phyloP scores from a whole-genome alignment of 108 stramenopile genomes.

The Chaetoceros muelleri region DNA sequence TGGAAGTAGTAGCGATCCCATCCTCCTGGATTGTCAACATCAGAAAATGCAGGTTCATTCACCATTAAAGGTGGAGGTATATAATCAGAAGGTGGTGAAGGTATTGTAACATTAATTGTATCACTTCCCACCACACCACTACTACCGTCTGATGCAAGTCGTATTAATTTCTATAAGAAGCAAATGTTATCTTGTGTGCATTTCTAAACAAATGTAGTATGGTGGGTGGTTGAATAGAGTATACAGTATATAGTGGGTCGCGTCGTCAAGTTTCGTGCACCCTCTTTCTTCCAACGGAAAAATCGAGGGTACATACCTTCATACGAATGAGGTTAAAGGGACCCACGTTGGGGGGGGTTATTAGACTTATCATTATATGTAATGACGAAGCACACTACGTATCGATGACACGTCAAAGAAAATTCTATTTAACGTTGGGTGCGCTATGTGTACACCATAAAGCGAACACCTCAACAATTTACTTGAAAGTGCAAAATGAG shows the following conservation, averaged over 20 bases:
- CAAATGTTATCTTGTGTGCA: neutral
- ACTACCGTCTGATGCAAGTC: neutral
- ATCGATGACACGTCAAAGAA: neutral
- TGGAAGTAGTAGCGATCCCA: neutral
- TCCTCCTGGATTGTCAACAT: conserved; percentile 3
- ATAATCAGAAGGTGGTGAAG: neutral
- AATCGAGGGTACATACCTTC: neutral
- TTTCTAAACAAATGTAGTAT: neutral
- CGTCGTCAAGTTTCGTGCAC: neutral
- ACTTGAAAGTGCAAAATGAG: neutral
- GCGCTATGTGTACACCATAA: neutral
- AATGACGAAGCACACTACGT: neutral
- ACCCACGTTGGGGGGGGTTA: neutral
- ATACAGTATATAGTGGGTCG: neutral
- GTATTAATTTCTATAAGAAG: neutral
- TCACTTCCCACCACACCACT: neutral
- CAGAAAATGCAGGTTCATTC: neutral
- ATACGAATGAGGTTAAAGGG: neutral
- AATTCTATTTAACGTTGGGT: neutral
- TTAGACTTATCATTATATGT: neutral
- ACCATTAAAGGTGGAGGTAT: neutral
- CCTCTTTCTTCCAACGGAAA: neutral
- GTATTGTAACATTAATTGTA: neutral
- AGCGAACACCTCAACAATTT: neutral
- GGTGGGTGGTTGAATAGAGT: neutral